These are phyloP conservation scores for Coemansia sp. DNA, from an alignment of 192 early-diverging fungal species.

Conservation along the genomic window DNA sequence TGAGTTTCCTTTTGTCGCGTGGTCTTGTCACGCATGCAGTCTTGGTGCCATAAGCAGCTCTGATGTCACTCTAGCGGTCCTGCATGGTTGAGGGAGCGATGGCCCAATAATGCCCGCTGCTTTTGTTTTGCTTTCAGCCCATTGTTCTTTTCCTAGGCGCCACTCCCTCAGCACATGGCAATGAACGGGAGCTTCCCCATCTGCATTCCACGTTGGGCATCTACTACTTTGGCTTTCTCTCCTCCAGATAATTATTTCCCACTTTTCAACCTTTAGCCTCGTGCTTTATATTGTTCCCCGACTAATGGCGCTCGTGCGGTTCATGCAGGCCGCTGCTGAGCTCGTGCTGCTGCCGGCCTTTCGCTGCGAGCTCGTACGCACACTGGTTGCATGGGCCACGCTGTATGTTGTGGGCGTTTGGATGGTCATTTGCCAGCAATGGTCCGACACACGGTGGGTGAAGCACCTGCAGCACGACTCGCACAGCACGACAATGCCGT, in stretches of 20 bases:
- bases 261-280: not conserved
- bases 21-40: too few relatives aligned
- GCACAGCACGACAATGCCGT: not conserved
- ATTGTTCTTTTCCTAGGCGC: too few relatives aligned
- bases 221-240: not conserved
- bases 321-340: not conserved
- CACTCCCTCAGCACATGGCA: too few relatives aligned
- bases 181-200: too few relatives aligned
- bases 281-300: not conserved
- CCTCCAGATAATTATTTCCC: not conserved
- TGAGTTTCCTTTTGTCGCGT: not conserved
- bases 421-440: constrained; percentile 57
- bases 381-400: constrained; percentile 27
- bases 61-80: too few relatives aligned
- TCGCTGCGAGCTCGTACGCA: constrained; percentile 28
- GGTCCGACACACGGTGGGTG: constrained; percentile 53
- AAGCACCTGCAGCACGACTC: constrained; percentile 6
- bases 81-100: too few relatives aligned
- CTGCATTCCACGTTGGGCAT: too few relatives aligned
- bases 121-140: too few relatives aligned
- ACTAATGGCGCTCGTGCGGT: constrained; percentile 8
- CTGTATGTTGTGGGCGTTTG: constrained; percentile 47
- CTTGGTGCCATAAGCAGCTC: too few relatives aligned
- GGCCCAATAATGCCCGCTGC: too few relatives aligned
- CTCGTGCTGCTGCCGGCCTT: constrained; percentile 22